phyloP scores from a whole-genome alignment of 495 filamentous ascomycete genomes.

The Neurospora intermedia region DNA sequence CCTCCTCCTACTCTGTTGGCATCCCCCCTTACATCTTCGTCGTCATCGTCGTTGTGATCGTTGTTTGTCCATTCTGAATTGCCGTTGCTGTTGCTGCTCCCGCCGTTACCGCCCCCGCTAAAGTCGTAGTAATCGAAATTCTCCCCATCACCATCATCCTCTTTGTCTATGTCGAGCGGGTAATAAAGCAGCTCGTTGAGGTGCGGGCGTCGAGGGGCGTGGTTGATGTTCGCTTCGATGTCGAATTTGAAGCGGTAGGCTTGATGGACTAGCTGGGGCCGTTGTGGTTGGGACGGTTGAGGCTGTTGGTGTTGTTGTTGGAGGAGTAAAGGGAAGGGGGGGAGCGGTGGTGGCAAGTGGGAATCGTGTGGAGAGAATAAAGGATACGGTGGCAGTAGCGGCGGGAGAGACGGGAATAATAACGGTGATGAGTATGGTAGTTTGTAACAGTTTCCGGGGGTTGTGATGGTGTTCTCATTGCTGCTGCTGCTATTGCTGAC shows the following conservation, averaged over 20 bases:
- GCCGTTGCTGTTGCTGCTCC: background rate
- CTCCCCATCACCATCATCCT: slow-evolving; percentile 16
- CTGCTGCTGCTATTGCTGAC: background rate
- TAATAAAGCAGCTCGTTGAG: slow-evolving; percentile 33
- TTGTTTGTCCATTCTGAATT: background rate
- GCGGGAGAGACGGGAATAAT: background rate
- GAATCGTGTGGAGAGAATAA: background rate
- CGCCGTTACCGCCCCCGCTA: background rate
- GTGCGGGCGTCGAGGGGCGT: slow-evolving; percentile 31
- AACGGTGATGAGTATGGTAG: background rate
- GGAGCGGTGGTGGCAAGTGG: background rate
- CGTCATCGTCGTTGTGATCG: background rate
- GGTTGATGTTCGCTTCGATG: slow-evolving; percentile 38
- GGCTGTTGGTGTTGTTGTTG: slow-evolving; percentile 5
- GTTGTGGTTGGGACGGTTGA: background rate
- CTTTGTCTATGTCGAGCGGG: slow-evolving; percentile 27
- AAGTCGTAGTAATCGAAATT: background rate
- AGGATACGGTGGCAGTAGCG: background rate
- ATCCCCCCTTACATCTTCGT: background rate
- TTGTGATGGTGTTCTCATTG: background rate
- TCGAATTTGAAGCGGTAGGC: slow-evolving; percentile 41
- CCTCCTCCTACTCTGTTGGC: background rate
- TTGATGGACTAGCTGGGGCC: slow-evolving; percentile 28
- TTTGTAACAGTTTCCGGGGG: background rate
- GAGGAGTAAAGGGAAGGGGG: background rate